Percentiles rank a stretch among this genome's conserved stretches.
Evolutionary conservation across 257 asterid species (phyloP).

Genomic region (Fraxinus americana): DNA sequence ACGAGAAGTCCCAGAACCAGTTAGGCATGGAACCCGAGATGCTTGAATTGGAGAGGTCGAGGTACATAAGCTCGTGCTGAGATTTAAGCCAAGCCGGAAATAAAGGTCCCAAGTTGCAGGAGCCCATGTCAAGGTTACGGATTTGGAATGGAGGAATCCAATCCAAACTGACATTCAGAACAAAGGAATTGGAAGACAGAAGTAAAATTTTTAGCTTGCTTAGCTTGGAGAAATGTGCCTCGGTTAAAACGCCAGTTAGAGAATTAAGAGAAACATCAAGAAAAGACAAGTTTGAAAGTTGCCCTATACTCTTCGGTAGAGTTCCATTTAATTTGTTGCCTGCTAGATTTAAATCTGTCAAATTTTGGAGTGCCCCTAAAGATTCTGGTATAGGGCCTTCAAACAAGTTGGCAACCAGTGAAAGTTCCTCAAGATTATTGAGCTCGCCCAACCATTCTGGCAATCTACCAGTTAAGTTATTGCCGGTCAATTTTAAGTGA

Average conservation of each 20-base stretch:
- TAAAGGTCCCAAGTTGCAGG: slow-evolving; percentile 44
- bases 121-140: slow-evolving; percentile 44
- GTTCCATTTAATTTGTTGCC: slow-evolving; percentile 46
- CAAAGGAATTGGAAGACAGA: slow-evolving; percentile 41
- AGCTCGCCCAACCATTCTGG: slow-evolving; percentile 52
- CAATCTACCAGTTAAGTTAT: slow-evolving; percentile 36
- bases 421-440: slow-evolving; percentile 36
- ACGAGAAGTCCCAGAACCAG: slow-evolving; percentile 59
- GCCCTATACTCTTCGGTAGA: slow-evolving; percentile 43
- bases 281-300: slow-evolving; percentile 33
- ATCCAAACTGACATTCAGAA: slow-evolving; percentile 36
- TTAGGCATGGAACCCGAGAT: slow-evolving; percentile 46
- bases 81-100: slow-evolving; percentile 58
- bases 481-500: slow-evolving; percentile 31
- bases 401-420: slow-evolving; percentile 34
- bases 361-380: slow-evolving; percentile 37
- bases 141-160: slow-evolving; percentile 57
- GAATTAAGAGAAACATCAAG: slow-evolving; percentile 45
- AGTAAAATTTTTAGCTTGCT: slow-evolving; percentile 31
- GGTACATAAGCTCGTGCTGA: slow-evolving; percentile 39
- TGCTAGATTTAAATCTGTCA: slow-evolving; percentile 32
- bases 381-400: slow-evolving; percentile 55
- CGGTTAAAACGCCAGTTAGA: slow-evolving; percentile 39
- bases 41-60: slow-evolving; percentile 56
- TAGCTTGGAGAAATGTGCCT: slow-evolving; percentile 42